Percentiles rank a stretch among this genome's conserved stretches.
These are phyloP conservation scores for Heritiera littoralis DNA, from an alignment of 345 rosid genomes.

Conservation along the genomic window DNA sequence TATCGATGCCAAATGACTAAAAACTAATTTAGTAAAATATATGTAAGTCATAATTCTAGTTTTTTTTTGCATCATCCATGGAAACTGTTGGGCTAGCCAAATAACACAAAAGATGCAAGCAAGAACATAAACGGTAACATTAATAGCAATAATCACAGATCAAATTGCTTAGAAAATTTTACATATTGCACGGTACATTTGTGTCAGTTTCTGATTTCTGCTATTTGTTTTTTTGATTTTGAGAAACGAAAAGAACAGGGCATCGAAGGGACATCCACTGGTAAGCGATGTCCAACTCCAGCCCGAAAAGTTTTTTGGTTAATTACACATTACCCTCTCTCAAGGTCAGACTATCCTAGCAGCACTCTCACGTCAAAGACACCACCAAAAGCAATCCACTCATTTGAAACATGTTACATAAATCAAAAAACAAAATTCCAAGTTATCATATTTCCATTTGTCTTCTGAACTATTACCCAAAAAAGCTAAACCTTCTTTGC, in stretches of 20 bases:
- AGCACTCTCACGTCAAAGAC: too few species aligned
- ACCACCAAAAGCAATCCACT: too few species aligned
- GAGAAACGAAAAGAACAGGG: not conserved
- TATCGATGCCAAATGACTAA: not conserved
- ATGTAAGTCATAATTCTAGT: not conserved
- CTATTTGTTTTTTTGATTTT: not conserved
- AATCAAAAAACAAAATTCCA: too few species aligned
- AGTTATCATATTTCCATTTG: not conserved
- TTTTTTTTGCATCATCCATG: not conserved
- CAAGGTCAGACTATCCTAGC: too few species aligned
- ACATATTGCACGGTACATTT: not conserved
- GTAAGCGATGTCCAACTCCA: not conserved
- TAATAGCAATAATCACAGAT: not conserved
- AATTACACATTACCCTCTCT: too few species aligned
- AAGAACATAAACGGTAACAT: not conserved
- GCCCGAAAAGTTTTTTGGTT: too few species aligned
- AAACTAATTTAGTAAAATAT: not conserved
- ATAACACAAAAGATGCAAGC: not conserved
- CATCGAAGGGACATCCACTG: not conserved
- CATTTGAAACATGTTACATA: too few species aligned
- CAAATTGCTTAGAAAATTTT: not conserved
- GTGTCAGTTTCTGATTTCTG: not conserved
- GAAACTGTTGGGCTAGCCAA: not conserved
- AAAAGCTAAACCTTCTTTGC: not conserved
- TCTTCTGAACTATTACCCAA: not conserved